These are phyloP conservation scores for Limnomonas spitsbergensis DNA, from an alignment of 139 green algal species.

Conservation along the genomic window DNA sequence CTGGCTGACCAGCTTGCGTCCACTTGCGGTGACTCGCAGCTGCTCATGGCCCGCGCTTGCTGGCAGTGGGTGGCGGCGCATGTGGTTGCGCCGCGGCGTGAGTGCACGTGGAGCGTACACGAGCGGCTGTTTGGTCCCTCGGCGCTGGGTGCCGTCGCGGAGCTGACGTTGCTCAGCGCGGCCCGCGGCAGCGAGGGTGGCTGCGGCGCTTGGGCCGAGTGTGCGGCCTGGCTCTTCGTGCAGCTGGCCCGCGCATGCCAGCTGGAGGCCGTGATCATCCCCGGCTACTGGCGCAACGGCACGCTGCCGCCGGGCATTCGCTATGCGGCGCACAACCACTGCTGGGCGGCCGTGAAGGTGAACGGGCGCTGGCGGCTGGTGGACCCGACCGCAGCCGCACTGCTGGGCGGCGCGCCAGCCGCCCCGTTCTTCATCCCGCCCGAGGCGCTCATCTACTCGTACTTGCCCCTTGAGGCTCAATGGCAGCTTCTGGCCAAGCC, in stretches of 20 bases:
- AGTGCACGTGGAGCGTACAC: constrained; percentile 29
- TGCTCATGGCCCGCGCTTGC: constrained; percentile 48
- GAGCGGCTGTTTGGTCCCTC: constrained; percentile 32
- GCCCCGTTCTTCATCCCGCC: constrained; percentile 49
- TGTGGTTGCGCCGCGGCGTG: constrained; percentile 18
- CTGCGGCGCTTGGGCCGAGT: constrained; percentile 54
- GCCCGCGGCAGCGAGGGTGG: not conserved
- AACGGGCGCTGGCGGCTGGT: constrained; percentile 56
- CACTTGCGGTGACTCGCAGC: constrained; percentile 31
- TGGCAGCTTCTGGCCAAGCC: constrained; percentile 55
- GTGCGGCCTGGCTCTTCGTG: constrained; percentile 45
- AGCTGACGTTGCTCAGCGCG: constrained; percentile 4
- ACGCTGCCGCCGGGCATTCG: constrained; percentile 32
- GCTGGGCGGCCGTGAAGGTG: constrained; percentile 45
- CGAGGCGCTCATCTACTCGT: constrained; percentile 48
- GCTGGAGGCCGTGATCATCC: constrained; percentile 52
- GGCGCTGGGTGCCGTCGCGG: not conserved
- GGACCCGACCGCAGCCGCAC: constrained; percentile 41
- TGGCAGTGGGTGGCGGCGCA: constrained; percentile 53
- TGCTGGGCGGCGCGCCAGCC: constrained; percentile 21
- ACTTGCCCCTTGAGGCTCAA: constrained; percentile 53
- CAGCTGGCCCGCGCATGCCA: constrained; percentile 36
- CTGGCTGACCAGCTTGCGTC: constrained; percentile 21
- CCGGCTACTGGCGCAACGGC: constrained; percentile 51
- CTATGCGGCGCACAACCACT: constrained; percentile 59